Evolutionary conservation across 768 basidiomycete genomes (phyloP).

Genomic region (Mycena olivaceomarginata): DNA sequence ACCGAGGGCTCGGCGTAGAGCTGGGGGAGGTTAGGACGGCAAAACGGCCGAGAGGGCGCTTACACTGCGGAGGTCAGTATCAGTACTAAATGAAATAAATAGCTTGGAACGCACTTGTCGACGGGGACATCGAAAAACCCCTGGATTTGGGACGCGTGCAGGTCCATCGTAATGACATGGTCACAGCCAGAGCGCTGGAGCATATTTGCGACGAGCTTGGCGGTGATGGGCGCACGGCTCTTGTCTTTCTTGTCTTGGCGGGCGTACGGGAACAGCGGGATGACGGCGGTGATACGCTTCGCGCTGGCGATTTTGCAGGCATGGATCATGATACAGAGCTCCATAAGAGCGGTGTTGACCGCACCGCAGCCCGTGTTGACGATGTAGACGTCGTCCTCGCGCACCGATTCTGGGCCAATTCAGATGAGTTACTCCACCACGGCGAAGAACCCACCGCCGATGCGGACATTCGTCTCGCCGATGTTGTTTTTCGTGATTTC

Average conservation of each 20-base stretch:
- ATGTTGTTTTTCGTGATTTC: constrained; percentile 92
- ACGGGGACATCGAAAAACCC: constrained; percentile 99
- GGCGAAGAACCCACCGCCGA: constrained; percentile 59
- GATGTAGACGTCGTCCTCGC: constrained; percentile 99
- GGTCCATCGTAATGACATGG: constrained; percentile 99
- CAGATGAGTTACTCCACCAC: not conserved
- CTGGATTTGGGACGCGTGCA: constrained; percentile 99
- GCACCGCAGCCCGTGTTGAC: constrained; percentile 93
- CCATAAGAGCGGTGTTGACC: constrained; percentile 97
- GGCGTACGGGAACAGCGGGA: constrained; percentile 97
- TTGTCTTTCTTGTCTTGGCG: constrained; percentile 99
- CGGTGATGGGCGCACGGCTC: constrained; percentile 97
- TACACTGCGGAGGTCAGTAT: constrained; percentile 33
- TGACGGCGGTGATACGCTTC: constrained; percentile 97
- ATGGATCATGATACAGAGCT: constrained; percentile 99
- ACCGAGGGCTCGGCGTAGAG: constrained; percentile 97
- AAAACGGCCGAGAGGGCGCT: constrained; percentile 32
- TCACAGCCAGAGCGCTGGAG: constrained; percentile 94
- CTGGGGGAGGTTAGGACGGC: constrained; percentile 62
- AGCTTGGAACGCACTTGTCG: constrained; percentile 89
- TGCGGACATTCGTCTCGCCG: constrained; percentile 94
- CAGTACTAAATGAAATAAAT: not conserved
- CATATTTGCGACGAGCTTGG: constrained; percentile 99
- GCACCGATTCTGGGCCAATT: constrained; percentile 84
- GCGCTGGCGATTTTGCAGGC: constrained; percentile 99